Evolutionary conservation across 768 basidiomycete genomes (phyloP), one percentile per base, ranked within the genome.

Genomic region (Serendipita indica): DNA sequence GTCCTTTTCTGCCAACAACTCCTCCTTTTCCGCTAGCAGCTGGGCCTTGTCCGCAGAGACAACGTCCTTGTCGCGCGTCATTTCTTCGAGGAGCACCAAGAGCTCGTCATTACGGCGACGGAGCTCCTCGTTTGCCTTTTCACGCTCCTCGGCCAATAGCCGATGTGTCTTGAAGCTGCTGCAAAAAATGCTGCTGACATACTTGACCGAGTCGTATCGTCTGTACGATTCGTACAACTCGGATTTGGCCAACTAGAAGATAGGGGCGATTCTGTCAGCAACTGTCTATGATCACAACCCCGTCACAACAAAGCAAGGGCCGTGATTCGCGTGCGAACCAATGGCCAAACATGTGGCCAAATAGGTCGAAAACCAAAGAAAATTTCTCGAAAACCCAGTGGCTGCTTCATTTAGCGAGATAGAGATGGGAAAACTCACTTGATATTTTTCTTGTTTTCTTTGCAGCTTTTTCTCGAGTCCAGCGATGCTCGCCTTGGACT

Each of bases 151-250:
- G 49, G 49, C 49, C 7, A 54, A 28, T 18, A 28, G 16, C 4
- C 49, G 49, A 7, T 54, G 49, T 33, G 22, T 18, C 49, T 54
- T 54, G 49, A 54, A 54, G 49, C 49, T 28, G 10, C 22, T 54
- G 22, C 22, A 27, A 28, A 54, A 54, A 10, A 54, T 33, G 12
- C 25, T 30, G n/a, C 49, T 28, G 22, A 54, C 32, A 33, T 22
- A 54, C 10, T 54, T 28, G 20, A 28, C 49, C n/a, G 49, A 54
- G n/a, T 27, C 49, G 25, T 28, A 28, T 54, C 32, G 49, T 54
- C 32, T 54, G 16, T 30, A 28, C 49, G 49, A 25, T 16, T n/a
- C 22, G 10, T 27, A 18, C 4, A 54, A 28, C 32, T 54, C 32
- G 22, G n/a, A 28, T 30, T 33, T 27, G 7, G 49, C 32, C 2